A percentile compares a stretch with the other conserved stretches of the same genome.
Evolutionary conservation across 441 rosid species (phyloP).

Genomic region (Sinapis alba): DNA sequence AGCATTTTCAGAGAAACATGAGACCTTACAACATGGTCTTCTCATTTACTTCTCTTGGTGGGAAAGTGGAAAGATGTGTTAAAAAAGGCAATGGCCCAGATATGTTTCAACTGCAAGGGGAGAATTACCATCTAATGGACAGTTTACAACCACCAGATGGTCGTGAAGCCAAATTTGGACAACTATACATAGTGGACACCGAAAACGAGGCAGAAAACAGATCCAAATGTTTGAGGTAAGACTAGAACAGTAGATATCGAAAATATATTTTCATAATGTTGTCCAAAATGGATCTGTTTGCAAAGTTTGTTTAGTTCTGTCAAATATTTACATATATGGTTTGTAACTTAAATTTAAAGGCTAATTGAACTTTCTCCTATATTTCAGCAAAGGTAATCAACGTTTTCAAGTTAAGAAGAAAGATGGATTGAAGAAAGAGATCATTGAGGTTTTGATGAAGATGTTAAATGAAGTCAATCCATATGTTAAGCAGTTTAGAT

Average conservation of each 20-base stretch:
- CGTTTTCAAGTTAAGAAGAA: neutral
- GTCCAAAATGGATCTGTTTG: no score
- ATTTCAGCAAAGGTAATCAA: neutral
- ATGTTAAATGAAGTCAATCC: neutral
- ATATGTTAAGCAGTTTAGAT: neutral
- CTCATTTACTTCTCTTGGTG: neutral
- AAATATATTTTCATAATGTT: no score
- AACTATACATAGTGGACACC: neutral
- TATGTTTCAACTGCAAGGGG: neutral
- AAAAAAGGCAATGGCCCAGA: neutral
- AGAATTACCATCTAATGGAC: neutral
- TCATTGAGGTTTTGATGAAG: neutral
- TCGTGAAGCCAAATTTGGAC: neutral
- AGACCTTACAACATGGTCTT: neutral
- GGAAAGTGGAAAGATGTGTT: neutral
- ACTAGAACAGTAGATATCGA: no score
- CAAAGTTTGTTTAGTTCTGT: no score
- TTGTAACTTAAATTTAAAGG: no score
- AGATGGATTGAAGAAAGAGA: neutral
- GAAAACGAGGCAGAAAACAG: neutral
- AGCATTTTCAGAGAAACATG: neutral
- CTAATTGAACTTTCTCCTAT: no score
- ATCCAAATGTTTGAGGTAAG: neutral
- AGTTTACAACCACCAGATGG: neutral
- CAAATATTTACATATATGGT: no score